phyloP scores from a whole-genome alignment of 2,329 filamentous ascomycete species.

The Fusarium virguliforme region DNA sequence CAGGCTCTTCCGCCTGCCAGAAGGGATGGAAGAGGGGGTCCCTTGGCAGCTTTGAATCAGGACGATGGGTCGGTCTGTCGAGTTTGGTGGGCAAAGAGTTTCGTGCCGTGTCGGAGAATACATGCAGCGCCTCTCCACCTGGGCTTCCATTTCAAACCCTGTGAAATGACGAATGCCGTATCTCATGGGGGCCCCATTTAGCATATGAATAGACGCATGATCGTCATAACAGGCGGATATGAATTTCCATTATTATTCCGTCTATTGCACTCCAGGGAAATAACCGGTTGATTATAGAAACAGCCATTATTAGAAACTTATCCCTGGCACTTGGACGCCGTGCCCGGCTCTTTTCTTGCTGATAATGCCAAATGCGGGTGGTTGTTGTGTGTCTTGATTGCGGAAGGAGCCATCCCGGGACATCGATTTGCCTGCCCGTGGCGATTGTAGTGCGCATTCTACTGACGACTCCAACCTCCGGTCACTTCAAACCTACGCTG shows the following conservation, averaged over 20 bases:
- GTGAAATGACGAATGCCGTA: constrained; percentile 13
- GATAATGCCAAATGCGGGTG: constrained; percentile 3
- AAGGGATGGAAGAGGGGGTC: constrained; percentile 12
- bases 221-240: constrained; percentile 38
- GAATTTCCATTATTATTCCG: constrained; percentile 25
- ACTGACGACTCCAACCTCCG: neutral
- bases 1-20: constrained; percentile 15
- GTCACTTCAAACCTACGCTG: constrained; percentile 6
- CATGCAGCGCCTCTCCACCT: constrained; percentile 21
- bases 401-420: constrained; percentile 1
- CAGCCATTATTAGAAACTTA: constrained; percentile 13
- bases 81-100: constrained; percentile 13
- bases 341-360: constrained; percentile 14
- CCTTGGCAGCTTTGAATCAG: constrained; percentile 1
- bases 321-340: constrained; percentile 4
- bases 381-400: neutral
- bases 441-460: neutral
- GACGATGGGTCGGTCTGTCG: constrained; percentile 18
- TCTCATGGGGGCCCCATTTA: neutral
- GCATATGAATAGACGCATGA: constrained; percentile 24
- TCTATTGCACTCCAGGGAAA: constrained; percentile 24
- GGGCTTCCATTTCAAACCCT: constrained; percentile 1
- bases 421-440: neutral
- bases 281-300: constrained; percentile 20
- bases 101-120: constrained; percentile 18